These are phyloP conservation scores for Russula brevipes DNA, from an alignment of 768 basidiomycete genomes.

Conservation along the genomic window DNA sequence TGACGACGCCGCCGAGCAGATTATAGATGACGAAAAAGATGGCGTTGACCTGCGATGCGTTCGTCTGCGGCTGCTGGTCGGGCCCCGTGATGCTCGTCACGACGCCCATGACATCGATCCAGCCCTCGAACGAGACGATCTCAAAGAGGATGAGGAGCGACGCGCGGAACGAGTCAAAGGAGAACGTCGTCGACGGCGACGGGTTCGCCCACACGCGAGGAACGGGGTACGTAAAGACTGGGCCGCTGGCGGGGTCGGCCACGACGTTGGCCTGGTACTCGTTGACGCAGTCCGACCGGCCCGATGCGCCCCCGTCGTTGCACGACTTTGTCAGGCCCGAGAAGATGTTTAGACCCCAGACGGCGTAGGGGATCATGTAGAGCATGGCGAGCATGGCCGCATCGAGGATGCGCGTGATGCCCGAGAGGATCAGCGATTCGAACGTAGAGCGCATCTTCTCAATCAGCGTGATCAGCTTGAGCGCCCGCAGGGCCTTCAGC, in stretches of 20 bases:
- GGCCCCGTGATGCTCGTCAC: constrained; percentile 72
- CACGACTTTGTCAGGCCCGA: constrained; percentile 77
- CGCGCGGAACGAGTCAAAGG: constrained; percentile 80
- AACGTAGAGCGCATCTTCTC: constrained; percentile 84
- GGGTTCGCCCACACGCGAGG: constrained; percentile 92
- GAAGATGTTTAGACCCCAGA: constrained; percentile 95
- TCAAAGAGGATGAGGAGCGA: constrained; percentile 92
- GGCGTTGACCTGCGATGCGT: constrained; percentile 75
- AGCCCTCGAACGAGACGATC: constrained; percentile 93
- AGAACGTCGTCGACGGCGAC: constrained; percentile 74
- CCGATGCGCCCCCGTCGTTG: constrained; percentile 59
- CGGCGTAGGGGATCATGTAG: constrained; percentile 88
- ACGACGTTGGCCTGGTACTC: constrained; percentile 67
- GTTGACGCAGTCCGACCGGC: constrained; percentile 60
- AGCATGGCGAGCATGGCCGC: constrained; percentile 86
- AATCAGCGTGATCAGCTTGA: constrained; percentile 86
- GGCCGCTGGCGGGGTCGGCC: constrained; percentile 34
- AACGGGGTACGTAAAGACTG: constrained; percentile 59
- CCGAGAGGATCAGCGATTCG: constrained; percentile 80
- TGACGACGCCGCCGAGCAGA: constrained; percentile 83
- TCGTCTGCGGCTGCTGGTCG: constrained; percentile 63
- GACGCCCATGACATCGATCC: constrained; percentile 88
- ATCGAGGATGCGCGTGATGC: constrained; percentile 77
- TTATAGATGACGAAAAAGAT: constrained; percentile 92
- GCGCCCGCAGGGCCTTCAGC: constrained; percentile 81